Evolutionary conservation across 2,329 filamentous ascomycete genomes (phyloP).

Genomic region (Aspergillus hortae): DNA sequence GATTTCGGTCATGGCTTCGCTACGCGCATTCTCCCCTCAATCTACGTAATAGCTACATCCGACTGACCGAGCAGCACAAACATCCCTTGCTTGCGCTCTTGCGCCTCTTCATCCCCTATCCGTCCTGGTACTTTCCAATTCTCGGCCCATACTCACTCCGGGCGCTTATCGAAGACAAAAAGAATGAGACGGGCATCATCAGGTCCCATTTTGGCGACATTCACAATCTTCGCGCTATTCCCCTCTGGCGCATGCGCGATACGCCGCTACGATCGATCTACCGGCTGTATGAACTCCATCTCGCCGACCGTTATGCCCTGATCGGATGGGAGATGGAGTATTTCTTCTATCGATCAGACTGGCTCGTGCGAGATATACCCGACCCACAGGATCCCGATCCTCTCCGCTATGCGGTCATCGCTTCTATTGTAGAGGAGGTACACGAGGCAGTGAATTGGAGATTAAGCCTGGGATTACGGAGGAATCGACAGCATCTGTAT

Average conservation of each 20-base stretch:
- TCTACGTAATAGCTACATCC: constrained; percentile 17
- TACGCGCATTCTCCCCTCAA: constrained; percentile 15
- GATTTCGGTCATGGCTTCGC: constrained; percentile 11
- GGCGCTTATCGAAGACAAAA: constrained; percentile 11
- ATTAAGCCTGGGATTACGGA: constrained; percentile 22
- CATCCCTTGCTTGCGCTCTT: constrained; percentile 18
- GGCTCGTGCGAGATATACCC: constrained; percentile 19
- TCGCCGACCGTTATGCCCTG: constrained; percentile 16
- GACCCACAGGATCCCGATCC: constrained; percentile 25
- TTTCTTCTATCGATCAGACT: constrained; percentile 18
- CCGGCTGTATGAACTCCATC: constrained; percentile 24
- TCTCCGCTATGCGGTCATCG: constrained; percentile 25
- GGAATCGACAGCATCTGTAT: constrained; percentile 21
- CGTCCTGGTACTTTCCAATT: constrained; percentile 22
- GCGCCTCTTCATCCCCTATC: constrained; percentile 21
- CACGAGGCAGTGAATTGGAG: constrained; percentile 22
- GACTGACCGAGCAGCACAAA: constrained; percentile 18
- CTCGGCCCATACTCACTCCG: constrained; percentile 16
- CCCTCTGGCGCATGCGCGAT: constrained; percentile 25
- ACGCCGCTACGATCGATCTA: constrained; percentile 28
- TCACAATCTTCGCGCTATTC: constrained; percentile 22
- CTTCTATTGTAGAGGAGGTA: constrained; percentile 23
- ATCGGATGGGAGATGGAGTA: constrained; percentile 24
- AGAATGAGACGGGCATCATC: constrained; percentile 9
- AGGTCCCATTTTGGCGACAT: constrained; percentile 13